A percentile compares a stretch with the other conserved stretches of the same genome.
phyloP scores from a whole-genome alignment of 208 protist species.

The Trypanosoma scelopori region DNA sequence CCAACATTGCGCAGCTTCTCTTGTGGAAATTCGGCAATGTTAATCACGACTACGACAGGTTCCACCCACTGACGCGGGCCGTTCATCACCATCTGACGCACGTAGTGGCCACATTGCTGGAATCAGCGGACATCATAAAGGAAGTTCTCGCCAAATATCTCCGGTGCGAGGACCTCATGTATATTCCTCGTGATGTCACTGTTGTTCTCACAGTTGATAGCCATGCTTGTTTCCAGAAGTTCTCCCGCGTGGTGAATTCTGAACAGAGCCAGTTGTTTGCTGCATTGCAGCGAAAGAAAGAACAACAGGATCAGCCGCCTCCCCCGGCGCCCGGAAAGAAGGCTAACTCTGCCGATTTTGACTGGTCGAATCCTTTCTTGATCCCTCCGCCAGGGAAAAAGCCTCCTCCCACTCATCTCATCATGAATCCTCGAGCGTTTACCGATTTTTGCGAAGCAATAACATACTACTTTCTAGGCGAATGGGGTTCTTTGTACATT shows the following conservation, averaged over 20 bases:
- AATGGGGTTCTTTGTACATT: conserved; percentile 17
- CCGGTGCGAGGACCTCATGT: conserved; percentile 30
- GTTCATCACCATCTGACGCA: conserved; percentile 37
- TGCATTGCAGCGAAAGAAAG: conserved; percentile 13
- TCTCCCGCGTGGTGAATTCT: conserved; percentile 25
- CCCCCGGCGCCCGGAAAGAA: neutral
- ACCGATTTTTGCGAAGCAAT: conserved; percentile 34
- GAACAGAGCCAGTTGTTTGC: conserved; percentile 34
- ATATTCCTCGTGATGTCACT: conserved; percentile 33
- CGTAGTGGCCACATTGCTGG: conserved; percentile 35
- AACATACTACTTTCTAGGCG: conserved; percentile 34
- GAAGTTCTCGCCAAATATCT: conserved; percentile 58
- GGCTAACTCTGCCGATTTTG: conserved; percentile 26
- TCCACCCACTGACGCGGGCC: conserved; percentile 64
- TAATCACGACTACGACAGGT: conserved; percentile 37
- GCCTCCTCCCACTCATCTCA: conserved; percentile 33
- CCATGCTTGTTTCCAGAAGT: conserved; percentile 31
- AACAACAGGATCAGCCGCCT: neutral
- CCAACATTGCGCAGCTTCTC: conserved; percentile 16
- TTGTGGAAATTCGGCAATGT: conserved; percentile 26
- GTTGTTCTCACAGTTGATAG: conserved; percentile 40
- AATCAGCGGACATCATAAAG: conserved; percentile 31
- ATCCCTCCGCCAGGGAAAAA: conserved; percentile 24
- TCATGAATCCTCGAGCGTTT: conserved; percentile 73
- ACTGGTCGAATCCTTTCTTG: conserved; percentile 49